Base-by-base conservation (phyloP, 1,284 basidiomycete genomes). In the Irpex lacteus region DNA sequence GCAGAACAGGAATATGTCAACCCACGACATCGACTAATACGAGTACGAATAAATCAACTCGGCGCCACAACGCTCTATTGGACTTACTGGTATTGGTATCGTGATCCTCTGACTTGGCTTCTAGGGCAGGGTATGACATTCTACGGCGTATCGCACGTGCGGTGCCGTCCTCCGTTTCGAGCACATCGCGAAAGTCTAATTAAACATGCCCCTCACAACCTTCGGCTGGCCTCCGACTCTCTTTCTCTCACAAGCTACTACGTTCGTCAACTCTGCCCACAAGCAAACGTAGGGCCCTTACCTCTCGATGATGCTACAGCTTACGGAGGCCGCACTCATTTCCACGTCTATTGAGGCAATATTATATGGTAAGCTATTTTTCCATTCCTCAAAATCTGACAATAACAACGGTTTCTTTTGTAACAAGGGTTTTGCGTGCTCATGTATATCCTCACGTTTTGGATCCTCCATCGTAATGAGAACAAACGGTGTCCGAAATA, bases 381-480 rank as follows among this genome's bases (percentile, higher is more conserved):
- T 9, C 32, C 21, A 0, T 9, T 5, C 52, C 21, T 11, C 63
- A 26, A 55, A 5, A 38, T 49, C 13, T 54, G n/a, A 18, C n/a
- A 26, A 32, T 49, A 11, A 59, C 11, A 8, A 32, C 54, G 11
- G 13, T 9, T 18, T 18, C n/a, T 4, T 9, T 18, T 11, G 9
- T 19, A 11, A n/a, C 15, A 60, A 74, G 73, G 73, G 49, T 72
- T 71, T 58, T 72, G 71, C 7, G 62, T 68, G 5, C 63, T 69
- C 44, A 74, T 74, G 73, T 74, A 70, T 67, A 69, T 65, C n/a
- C 64, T 71, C 50, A 71, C 72, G 4, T 65, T 71, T 60, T 72
- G 71, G 70, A 70, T 73, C 52, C 65, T 74, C 63, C 62, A 70
- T 18, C 69, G 68, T 44, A 67, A 69, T 50, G 64, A 69, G 32